A percentile compares a stretch with the other conserved stretches of the same genome.
These are phyloP conservation scores for Aureobasidium subglaciale DNA, from an alignment of 2,329 filamentous ascomycete genomes.

Conservation along the genomic window DNA sequence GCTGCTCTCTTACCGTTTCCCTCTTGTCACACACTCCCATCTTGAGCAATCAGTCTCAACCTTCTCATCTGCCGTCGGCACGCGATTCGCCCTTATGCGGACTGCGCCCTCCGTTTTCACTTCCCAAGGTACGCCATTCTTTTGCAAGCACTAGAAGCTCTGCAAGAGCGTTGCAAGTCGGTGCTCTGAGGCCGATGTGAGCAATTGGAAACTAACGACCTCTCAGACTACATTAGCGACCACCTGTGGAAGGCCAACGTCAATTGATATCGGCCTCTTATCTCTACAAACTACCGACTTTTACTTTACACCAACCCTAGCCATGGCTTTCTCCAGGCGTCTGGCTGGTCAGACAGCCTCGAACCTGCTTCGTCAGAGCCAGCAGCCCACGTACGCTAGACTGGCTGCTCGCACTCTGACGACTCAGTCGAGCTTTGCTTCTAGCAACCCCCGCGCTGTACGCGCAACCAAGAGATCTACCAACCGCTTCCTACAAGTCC, in stretches of 20 bases:
- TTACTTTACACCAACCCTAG: constrained; percentile 2
- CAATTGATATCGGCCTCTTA: constrained; percentile 40
- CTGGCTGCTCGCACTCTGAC: constrained; percentile 25
- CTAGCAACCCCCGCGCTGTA: neutral
- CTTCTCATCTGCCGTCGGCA: constrained; percentile 18
- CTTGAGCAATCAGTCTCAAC: constrained; percentile 10
- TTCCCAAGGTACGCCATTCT: constrained; percentile 42
- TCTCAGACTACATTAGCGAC: constrained; percentile 59
- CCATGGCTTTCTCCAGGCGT: constrained; percentile 30
- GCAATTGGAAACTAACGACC: constrained; percentile 5
- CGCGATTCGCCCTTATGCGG: constrained; percentile 33
- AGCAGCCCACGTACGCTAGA: constrained; percentile 19
- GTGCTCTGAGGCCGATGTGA: neutral
- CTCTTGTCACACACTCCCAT: constrained; percentile 26
- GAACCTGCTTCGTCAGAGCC: constrained; percentile 23
- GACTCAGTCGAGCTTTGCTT: constrained; percentile 20
- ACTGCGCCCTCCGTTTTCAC: constrained; percentile 45
- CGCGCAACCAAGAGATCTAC: constrained; percentile 13
- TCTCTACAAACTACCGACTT: neutral
- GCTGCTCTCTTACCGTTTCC: constrained; percentile 12
- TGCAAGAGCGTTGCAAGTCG: constrained; percentile 11
- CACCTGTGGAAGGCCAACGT: constrained; percentile 62
- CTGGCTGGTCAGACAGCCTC: constrained; percentile 26
- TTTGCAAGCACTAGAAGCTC: constrained; percentile 2
- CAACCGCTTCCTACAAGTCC: constrained; percentile 18